Percentiles rank a stretch among this genome's conserved stretches.
phyloP scores from a whole-genome alignment of 768 basidiomycete genomes.

The Xerocomus potaroensis region DNA sequence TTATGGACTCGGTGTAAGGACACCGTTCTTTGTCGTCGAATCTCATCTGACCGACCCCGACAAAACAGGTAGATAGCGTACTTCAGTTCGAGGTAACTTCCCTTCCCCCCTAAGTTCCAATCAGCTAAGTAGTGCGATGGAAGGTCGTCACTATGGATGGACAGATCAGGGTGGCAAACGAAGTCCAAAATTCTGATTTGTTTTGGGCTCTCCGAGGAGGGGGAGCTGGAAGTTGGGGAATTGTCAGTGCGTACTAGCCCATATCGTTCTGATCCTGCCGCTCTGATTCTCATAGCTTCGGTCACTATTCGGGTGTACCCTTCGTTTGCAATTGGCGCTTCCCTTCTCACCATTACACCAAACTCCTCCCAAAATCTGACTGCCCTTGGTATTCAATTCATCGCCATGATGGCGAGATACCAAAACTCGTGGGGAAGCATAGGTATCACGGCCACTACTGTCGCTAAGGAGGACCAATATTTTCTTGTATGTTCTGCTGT shows the following conservation, averaged over 20 bases:
- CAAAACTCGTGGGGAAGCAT: conserved; percentile 11
- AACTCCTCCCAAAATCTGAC: conserved; percentile 8
- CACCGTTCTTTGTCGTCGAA: not conserved
- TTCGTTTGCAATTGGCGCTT: conserved; percentile 9
- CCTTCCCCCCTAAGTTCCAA: not conserved
- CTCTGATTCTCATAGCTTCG: conserved; percentile 11
- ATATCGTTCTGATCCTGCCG: no score
- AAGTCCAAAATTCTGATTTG: conserved; percentile 40
- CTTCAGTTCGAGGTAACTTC: conserved; percentile 36
- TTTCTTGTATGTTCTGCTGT: conserved; percentile 7
- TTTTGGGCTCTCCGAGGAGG: conserved; percentile 55
- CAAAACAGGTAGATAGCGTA: conserved; percentile 39
- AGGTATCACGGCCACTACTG: conserved; percentile 9
- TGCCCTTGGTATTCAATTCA: conserved; percentile 15
- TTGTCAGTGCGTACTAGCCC: conserved; percentile 31
- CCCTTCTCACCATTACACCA: conserved; percentile 3
- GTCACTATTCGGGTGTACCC: conserved; percentile 14
- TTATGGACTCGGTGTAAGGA: conserved; percentile 40
- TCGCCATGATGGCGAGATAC: conserved; percentile 15
- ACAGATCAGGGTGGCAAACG: conserved; percentile 36
- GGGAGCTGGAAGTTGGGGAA: conserved; percentile 49
- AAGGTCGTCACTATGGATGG: conserved; percentile 41
- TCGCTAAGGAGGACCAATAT: conserved; percentile 6
- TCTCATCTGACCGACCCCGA: not conserved
- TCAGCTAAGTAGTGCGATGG: not conserved